Percentiles rank a stretch among this genome's conserved stretches.
phyloP scores from a whole-genome alignment of 2,329 filamentous ascomycete genomes.

The Aspergillus alliaceus region DNA sequence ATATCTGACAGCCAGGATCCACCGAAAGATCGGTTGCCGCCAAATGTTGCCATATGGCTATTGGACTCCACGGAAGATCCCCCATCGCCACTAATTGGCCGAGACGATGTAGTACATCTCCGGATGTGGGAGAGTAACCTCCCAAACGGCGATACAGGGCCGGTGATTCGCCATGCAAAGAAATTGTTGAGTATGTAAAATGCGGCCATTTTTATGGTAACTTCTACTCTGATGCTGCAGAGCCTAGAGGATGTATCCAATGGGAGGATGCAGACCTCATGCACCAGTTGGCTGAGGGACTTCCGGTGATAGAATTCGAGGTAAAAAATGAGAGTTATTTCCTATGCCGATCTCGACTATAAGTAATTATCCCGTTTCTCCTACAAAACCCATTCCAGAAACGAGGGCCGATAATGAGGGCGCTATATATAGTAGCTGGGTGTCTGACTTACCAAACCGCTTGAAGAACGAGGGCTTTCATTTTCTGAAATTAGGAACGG shows the following conservation, averaged over 20 bases:
- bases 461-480: not conserved
- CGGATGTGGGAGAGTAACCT: constrained; percentile 15
- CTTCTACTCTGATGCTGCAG: constrained; percentile 1
- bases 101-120: constrained; percentile 23
- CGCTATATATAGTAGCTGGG: not conserved
- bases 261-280: constrained; percentile 21
- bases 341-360: not conserved
- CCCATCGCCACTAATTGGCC: constrained; percentile 9
- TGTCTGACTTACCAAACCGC: not conserved
- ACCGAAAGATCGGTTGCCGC: constrained; percentile 5
- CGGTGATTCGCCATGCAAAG: constrained; percentile 12
- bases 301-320: constrained; percentile 1
- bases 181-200: constrained; percentile 9
- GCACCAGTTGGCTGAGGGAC: constrained; percentile 5
- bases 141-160: constrained; percentile 3
- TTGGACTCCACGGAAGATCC: constrained; percentile 16
- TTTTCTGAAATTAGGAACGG: not conserved
- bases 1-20: constrained; percentile 19
- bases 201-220: not conserved
- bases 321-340: not conserved
- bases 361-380: not conserved
- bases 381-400: not conserved
- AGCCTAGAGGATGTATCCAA: constrained; percentile 23
- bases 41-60: constrained; percentile 11
- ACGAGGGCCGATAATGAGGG: not conserved